Percentiles rank a stretch among this genome's conserved stretches.
Evolutionary conservation across 805 yeast species (phyloP).

Genomic region (Dipodascus geniculatus): DNA sequence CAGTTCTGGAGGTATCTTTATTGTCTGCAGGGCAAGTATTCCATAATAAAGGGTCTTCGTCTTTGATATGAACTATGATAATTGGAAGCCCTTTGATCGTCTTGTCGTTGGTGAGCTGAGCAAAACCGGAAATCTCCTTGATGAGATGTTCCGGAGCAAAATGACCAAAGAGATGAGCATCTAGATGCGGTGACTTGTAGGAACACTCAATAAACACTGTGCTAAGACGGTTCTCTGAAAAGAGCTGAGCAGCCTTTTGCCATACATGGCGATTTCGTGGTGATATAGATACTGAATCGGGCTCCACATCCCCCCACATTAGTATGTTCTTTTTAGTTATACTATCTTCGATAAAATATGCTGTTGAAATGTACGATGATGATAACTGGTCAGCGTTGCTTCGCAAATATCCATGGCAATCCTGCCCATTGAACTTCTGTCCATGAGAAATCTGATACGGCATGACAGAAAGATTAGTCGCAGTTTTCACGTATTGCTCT

Average conservation of each 20-base stretch:
- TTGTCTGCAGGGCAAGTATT: neutral
- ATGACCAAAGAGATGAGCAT: constrained; percentile 62
- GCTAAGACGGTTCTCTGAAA: constrained; percentile 31
- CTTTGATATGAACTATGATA: constrained; percentile 42
- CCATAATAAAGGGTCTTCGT: constrained; percentile 5
- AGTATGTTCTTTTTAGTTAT: constrained; percentile 32
- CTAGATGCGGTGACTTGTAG: constrained; percentile 33
- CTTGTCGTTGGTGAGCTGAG: constrained; percentile 16
- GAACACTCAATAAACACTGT: constrained; percentile 76
- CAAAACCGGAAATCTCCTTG: constrained; percentile 35
- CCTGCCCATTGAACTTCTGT: constrained; percentile 14
- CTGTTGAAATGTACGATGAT: constrained; percentile 36
- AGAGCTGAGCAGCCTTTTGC: constrained; percentile 39
- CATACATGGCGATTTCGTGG: constrained; percentile 38
- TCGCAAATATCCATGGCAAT: constrained; percentile 19
- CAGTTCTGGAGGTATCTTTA: neutral
- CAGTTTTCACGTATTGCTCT: constrained; percentile 3
- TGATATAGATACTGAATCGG: constrained; percentile 39
- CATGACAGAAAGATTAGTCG: constrained; percentile 10
- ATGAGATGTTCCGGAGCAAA: constrained; percentile 56
- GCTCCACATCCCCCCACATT: constrained; percentile 78
- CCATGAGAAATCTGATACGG: constrained; percentile 21
- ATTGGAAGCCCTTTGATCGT: constrained; percentile 32
- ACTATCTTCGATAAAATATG: constrained; percentile 41
- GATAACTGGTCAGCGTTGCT: constrained; percentile 10